Conservation (phyloP, 1,139 yeast genomes). For the Waltiozyma sp. region DNA sequence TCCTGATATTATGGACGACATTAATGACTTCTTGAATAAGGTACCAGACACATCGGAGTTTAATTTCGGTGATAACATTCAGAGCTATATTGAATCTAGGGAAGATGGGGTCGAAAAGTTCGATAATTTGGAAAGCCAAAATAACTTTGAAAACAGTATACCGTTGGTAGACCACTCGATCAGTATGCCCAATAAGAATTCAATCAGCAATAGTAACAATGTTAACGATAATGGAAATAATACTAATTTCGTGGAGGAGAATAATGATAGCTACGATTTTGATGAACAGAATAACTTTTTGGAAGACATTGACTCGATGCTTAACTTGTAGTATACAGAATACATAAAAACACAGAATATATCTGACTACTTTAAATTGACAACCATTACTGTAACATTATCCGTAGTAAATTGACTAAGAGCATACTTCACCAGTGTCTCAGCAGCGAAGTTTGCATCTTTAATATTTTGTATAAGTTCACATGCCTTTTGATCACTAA, state of each 20-base stretch:
- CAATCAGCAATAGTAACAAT: constrained; percentile 2
- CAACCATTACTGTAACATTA: constrained; percentile 90
- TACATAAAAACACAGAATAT: not conserved
- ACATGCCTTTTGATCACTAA: constrained; percentile 73
- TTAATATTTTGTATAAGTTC: constrained; percentile 44
- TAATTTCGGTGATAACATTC: constrained; percentile 15
- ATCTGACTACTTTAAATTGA: constrained; percentile 12
- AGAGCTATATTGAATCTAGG: constrained; percentile 7
- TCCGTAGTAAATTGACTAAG: constrained; percentile 77
- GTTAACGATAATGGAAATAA: constrained; percentile 1
- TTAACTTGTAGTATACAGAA: constrained; percentile 11
- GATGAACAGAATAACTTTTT: constrained; percentile 18
- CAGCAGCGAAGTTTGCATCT: constrained; percentile 62
- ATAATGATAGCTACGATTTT: constrained; percentile 11
- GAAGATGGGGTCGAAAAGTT: not conserved
- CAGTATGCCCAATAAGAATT: constrained; percentile 1
- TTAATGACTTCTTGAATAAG: constrained; percentile 20
- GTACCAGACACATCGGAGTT: constrained; percentile 17
- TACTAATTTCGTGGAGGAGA: not conserved
- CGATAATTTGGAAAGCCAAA: not conserved
- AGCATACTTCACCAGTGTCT: constrained; percentile 62
- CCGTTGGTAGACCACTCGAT: constrained; percentile 3
- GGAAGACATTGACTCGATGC: constrained; percentile 22
- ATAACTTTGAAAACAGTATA: not conserved
- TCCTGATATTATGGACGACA: constrained; percentile 18